Base-by-base conservation (phyloP, 805 yeast species). In the Metschnikowia rubicola region DNA sequence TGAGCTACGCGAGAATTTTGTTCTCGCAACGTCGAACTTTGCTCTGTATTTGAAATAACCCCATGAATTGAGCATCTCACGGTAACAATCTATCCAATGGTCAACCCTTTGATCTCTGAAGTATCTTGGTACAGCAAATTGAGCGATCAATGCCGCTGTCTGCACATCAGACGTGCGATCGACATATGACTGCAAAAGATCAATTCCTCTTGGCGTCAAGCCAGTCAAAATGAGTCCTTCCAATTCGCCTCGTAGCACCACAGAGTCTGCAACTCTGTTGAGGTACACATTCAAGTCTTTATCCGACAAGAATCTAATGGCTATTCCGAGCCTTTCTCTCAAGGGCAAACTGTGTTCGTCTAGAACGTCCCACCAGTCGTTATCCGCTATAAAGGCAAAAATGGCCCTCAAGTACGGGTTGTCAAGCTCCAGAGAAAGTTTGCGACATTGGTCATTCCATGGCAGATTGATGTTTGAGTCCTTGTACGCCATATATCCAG, bases 281-380 rank as follows among this genome's bases (percentile, higher is more conserved):
- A 92, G 70, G 64, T 88, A 92, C 10, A 80, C 75, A 7, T 84
- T 79, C 52, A 92, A 70, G 53, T 87, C 96, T 39, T 80, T 75
- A 61, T 90, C 97, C 1, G 91, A 81, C 31, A 92, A 68, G 57
- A 88, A 92, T 41, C 97, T 73, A 21, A 92, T 70, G 0, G 98
- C 97, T 28, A 92, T 92, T 1, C 97, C 97, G 10, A 92, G 67
- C 54, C 96, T 72, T 60, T 92, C 99, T 44, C 92, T 74, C 35
- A 92, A 70, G 0, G 99, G 96, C 36, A 92, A 73, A 1, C 96
- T 85, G 15, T 85, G 81, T 59, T 92, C 97, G 61, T 89, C 96
- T 43, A 92, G 71, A 1, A 92, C 96, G 59, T 89, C 97, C 84
- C 92, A 85, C 97, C 98, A 92, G 54, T 91, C 94, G 39, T 88